Conservation (phyloP, 164 flowering plant species). For the Berberis thunbergii region DNA sequence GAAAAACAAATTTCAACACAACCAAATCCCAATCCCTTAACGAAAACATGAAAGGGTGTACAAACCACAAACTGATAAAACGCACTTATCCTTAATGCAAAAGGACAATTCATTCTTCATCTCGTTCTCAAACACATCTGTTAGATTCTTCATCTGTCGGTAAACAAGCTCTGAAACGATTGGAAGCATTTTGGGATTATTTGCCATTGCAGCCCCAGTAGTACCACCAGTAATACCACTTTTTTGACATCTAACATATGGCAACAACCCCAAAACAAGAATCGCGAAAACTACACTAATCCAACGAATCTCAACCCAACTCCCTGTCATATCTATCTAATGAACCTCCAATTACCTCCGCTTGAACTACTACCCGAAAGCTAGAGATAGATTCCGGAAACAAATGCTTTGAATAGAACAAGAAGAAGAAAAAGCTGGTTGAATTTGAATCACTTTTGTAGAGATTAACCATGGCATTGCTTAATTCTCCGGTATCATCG, state of each 20-base stretch:
- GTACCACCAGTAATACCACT: too few relatives aligned
- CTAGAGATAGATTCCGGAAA: too few relatives aligned
- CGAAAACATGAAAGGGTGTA: not conserved
- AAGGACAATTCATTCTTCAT: slow-evolving; percentile 34
- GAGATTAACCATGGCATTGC: slow-evolving; percentile 8
- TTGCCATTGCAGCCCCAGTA: not conserved
- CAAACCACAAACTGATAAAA: not conserved
- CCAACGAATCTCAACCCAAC: slow-evolving; percentile 1
- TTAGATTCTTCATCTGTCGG: slow-evolving; percentile 32
- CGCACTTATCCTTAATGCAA: slow-evolving; percentile 61
- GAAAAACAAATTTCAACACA: not conserved
- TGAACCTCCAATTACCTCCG: not conserved
- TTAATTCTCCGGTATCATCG: not conserved
- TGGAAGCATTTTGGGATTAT: slow-evolving; percentile 5
- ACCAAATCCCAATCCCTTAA: not conserved
- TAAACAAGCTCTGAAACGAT: slow-evolving; percentile 31
- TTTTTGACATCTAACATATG: slow-evolving; percentile 5
- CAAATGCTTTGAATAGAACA: too few relatives aligned
- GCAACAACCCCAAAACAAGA: slow-evolving; percentile 6
- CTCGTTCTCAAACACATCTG: slow-evolving; percentile 33
- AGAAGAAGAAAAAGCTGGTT: too few relatives aligned
- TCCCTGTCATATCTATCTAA: slow-evolving; percentile 5
- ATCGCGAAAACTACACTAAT: not conserved
- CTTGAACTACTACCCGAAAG: not conserved
- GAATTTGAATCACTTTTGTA: too few relatives aligned